Evolutionary conservation across 345 rosid genomes (phyloP), one percentile per base, ranked within the genome.

Genomic region (Populus tremula): DNA sequence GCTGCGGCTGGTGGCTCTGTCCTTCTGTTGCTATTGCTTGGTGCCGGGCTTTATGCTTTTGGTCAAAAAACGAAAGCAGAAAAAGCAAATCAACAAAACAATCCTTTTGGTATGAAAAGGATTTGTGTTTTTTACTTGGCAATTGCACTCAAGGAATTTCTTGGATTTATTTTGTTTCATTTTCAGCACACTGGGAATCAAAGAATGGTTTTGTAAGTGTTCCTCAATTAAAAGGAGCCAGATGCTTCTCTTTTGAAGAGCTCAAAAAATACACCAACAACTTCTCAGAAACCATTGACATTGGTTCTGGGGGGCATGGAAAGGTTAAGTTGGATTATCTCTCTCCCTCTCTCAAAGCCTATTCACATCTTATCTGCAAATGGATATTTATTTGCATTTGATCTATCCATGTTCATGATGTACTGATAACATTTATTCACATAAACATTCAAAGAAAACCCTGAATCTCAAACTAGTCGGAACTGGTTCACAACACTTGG

Each of bases 221-320:
- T 68, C 99, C 99, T 6, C 93, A 87, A 43, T 76, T 96, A 61
- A 88, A 88, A 86, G 97, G 96, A 76, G 91, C 94, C 64, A 92
- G 89, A 85, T 78, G 87, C 76, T 96, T 89, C 84, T 88, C 89
- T 62, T 79, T 79, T 68, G 75, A 74, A 36, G 98, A 96, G 83
- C 82, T 94, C 13, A 92, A 81, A 84, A 92, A 82, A 82, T 90
- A 82, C 73, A 84, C 94, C 27, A 85, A 86, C 47, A 90, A 89
- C 43, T 96, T 96, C 83, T 89, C 95, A 38, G 89, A 91, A 13
- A 77, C 90, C 81, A 92, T 86, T 75, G 89, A 79, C 67, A 74
- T 92, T 72, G 97, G 99, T 25, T 90, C 91, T 16, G 98, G 99
- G 23, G 99, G 97, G 63, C 94, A 91, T 78, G 99, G 99, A 61